Conservation (phyloP, 2,329 filamentous ascomycete species). For the Calonectria honghensis region DNA sequence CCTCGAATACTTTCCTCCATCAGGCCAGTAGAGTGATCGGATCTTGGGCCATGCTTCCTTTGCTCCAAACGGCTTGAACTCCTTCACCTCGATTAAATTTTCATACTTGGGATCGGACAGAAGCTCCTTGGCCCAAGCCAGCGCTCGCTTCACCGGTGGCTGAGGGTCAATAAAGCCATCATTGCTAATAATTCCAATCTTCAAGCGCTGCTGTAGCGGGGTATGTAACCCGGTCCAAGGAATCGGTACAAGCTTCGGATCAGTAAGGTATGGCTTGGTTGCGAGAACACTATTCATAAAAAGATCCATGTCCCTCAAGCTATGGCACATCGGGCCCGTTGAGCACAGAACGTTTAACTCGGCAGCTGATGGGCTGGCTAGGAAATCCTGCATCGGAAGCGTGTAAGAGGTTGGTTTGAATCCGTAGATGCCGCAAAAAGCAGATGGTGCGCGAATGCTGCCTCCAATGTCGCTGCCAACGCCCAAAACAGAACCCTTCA, state of each 20-base stretch:
- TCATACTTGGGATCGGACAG: constrained; percentile 46
- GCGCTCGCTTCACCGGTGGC: constrained; percentile 61
- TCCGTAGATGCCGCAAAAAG: constrained; percentile 56
- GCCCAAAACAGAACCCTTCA: constrained; percentile 62
- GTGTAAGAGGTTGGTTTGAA: constrained; percentile 49
- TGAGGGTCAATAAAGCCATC: constrained; percentile 63
- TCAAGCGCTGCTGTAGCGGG: constrained; percentile 51
- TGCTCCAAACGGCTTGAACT: constrained; percentile 58
- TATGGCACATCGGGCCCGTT: constrained; percentile 52
- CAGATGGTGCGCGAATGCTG: constrained; percentile 56
- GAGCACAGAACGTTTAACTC: constrained; percentile 61
- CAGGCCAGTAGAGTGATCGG: constrained; percentile 67
- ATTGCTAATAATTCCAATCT: constrained; percentile 64
- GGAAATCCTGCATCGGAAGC: constrained; percentile 54
- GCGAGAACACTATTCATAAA: constrained; percentile 45
- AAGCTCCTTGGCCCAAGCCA: constrained; percentile 58
- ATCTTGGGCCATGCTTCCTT: constrained; percentile 58
- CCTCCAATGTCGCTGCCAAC: constrained; percentile 64
- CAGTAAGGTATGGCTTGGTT: constrained; percentile 47
- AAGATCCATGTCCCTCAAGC: constrained; percentile 51
- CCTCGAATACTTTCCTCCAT: constrained; percentile 59
- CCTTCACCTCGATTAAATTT: constrained; percentile 57
- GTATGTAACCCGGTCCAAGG: constrained; percentile 56
- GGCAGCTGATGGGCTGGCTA: constrained; percentile 47
- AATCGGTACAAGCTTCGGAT: constrained; percentile 56